These are phyloP conservation scores for Zea mays DNA, from an alignment of 176 grass and related monocot species.

Conservation along the genomic window Zm-B73-REFERENCE-NAM-5.0 NC_050096.1:53212001-53212500, in stretches of 20 bases:
- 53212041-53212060: conserved; percentile 78
- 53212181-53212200: conserved; percentile 84
- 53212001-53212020: conserved; percentile 76
- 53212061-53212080: conserved; percentile 82
- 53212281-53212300: conserved; percentile 74
- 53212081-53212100: conserved; percentile 71
- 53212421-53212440: conserved; percentile 3
- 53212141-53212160: conserved; percentile 93
- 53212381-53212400: conserved; percentile 15
- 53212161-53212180: conserved; percentile 99
- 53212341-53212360: conserved; percentile 52
- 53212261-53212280: conserved; percentile 57
- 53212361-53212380: background rate
- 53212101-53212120: conserved; percentile 90
- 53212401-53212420: background rate
- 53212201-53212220: conserved; percentile 90
- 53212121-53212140: conserved; percentile 84
- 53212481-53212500: background rate
- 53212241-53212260: conserved; percentile 55
- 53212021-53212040: conserved; percentile 99
- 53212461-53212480: conserved; percentile 25
- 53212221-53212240: conserved; percentile 70
- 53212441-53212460: background rate
- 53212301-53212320: conserved; percentile 64
- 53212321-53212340: conserved; percentile 70